Evolutionary conservation across 352 stramenopile species (phyloP).

Genomic region (Phytophthora citricola): DNA sequence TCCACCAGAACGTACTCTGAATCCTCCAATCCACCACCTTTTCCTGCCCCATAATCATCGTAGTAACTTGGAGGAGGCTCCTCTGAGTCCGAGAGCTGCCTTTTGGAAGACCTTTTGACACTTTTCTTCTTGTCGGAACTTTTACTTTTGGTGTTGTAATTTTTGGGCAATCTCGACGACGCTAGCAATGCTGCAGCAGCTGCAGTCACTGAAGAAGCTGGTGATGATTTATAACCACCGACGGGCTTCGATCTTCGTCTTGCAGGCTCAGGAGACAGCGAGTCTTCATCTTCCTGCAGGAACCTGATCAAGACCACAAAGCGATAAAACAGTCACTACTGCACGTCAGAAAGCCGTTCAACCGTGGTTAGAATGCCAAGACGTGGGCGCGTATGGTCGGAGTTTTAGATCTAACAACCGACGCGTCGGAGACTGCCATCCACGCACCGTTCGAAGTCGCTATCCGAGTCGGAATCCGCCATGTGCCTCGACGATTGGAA

Average conservation of each 20-base stretch:
- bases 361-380: slow-evolving; percentile 5
- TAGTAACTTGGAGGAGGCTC: slow-evolving; percentile 70
- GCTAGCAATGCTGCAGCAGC: slow-evolving; percentile 59
- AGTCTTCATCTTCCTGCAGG: slow-evolving; percentile 65
- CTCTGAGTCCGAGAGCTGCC: slow-evolving; percentile 51
- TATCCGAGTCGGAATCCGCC: slow-evolving; percentile 55
- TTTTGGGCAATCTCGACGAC: slow-evolving; percentile 49
- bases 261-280: slow-evolving; percentile 45
- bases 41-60: slow-evolving; percentile 26
- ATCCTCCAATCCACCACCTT: slow-evolving; percentile 19
- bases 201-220: slow-evolving; percentile 50
- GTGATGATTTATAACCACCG: slow-evolving; percentile 19
- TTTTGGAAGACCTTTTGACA: slow-evolving; percentile 33
- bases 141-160: slow-evolving; percentile 35
- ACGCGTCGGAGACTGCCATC: not conserved
- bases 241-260: slow-evolving; percentile 12
- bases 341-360: slow-evolving; percentile 8
- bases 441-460: slow-evolving; percentile 69
- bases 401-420: not conserved
- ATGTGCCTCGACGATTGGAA: slow-evolving; percentile 11
- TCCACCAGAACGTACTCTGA: slow-evolving; percentile 32
- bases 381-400: not conserved
- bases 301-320: slow-evolving; percentile 42
- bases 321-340: slow-evolving; percentile 13
- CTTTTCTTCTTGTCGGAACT: slow-evolving; percentile 38